Evolutionary conservation across 2,329 filamentous ascomycete species (phyloP).

Genomic region (Aspergillus pseudoterreus): DNA sequence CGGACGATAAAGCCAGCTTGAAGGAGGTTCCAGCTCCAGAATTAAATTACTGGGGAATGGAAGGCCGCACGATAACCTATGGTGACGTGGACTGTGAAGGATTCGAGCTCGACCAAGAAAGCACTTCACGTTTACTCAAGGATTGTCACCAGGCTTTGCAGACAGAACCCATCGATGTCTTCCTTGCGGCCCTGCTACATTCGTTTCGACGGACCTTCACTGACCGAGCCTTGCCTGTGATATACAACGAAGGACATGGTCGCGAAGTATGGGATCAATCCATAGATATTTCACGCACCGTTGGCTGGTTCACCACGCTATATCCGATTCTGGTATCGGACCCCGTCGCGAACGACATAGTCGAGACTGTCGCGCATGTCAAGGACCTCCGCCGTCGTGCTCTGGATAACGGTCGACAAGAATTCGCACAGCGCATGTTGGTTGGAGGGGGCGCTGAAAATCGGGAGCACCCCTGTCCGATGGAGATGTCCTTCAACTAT

Average conservation of each 20-base stretch:
- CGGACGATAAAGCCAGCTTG: conserved; percentile 5
- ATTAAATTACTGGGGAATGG: conserved; percentile 34
- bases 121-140: conserved; percentile 25
- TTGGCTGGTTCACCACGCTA: conserved; percentile 52
- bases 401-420: conserved; percentile 36
- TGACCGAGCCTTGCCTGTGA: conserved; percentile 37
- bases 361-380: conserved; percentile 32
- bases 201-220: conserved; percentile 44
- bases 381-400: conserved; percentile 38
- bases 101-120: conserved; percentile 29
- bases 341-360: conserved; percentile 21
- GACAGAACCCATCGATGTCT: conserved; percentile 36
- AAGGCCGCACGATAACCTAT: conserved; percentile 27
- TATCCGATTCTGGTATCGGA: conserved; percentile 40
- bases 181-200: conserved; percentile 37
- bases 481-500: conserved; percentile 44
- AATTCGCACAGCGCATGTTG: conserved; percentile 34
- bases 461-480: conserved; percentile 38
- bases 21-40: conserved; percentile 26
- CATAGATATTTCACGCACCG: conserved; percentile 48
- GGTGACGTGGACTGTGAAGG: conserved; percentile 33
- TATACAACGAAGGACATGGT: conserved; percentile 50
- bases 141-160: conserved; percentile 30
- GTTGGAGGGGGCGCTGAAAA: conserved; percentile 26
- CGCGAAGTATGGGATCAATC: conserved; percentile 44